Percentiles rank a stretch among this genome's conserved stretches.
Conservation (phyloP, 352 stramenopile species). For the Pythium volutum region DNA sequence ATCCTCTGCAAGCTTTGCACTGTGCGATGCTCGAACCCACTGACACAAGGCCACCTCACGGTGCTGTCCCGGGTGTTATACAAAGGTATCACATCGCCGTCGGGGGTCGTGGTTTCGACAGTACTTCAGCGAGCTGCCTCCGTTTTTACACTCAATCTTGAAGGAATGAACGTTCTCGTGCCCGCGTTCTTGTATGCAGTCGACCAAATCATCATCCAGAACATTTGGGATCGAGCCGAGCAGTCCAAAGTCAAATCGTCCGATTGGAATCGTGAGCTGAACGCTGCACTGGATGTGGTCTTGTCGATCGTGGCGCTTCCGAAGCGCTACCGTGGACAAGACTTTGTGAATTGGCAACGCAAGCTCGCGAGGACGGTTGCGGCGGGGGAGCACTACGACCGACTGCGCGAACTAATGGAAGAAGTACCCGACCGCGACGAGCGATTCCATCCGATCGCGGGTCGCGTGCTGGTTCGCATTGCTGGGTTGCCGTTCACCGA, state of each 20-base stretch:
- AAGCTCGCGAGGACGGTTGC: conserved; percentile 42
- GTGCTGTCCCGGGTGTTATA: conserved; percentile 67
- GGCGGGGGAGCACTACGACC: conserved; percentile 12
- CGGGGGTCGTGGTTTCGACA: conserved; percentile 72
- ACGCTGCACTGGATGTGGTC: conserved; percentile 67
- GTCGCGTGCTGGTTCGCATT: conserved; percentile 73
- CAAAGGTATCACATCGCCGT: conserved; percentile 71
- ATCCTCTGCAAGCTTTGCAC: conserved; percentile 79
- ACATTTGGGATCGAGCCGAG: conserved; percentile 70
- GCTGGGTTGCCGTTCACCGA: conserved; percentile 70
- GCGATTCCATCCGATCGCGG: conserved; percentile 67
- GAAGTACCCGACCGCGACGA: conserved; percentile 70
- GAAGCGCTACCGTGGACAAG: conserved; percentile 66
- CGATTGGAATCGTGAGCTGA: conserved; percentile 82
- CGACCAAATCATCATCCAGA: conserved; percentile 80
- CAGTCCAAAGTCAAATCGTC: conserved; percentile 68
- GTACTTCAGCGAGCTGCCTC: conserved; percentile 71
- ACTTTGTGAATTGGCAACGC: conserved; percentile 79
- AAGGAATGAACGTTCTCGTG: conserved; percentile 76
- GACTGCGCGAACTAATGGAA: conserved; percentile 56
- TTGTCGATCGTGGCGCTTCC: conserved; percentile 72
- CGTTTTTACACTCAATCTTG: conserved; percentile 77
- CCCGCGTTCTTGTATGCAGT: conserved; percentile 79
- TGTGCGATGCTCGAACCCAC: conserved; percentile 52
- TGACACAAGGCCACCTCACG: conserved; percentile 65